These are phyloP conservation scores for Saccharomycopsis guyanensis DNA, from an alignment of 805 yeast genomes.

Conservation along the genomic window DNA sequence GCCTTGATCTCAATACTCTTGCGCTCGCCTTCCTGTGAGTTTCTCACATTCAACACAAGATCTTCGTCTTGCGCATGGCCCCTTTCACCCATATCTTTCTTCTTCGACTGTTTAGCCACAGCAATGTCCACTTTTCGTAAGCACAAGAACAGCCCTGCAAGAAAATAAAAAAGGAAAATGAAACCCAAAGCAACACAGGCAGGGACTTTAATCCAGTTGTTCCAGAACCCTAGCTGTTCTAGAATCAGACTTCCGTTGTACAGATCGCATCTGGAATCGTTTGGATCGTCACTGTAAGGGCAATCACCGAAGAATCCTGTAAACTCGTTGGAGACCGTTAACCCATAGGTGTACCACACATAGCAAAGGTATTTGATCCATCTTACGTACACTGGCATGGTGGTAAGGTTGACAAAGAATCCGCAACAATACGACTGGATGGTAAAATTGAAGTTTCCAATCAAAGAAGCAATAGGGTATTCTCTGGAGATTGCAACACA, in stretches of 20 bases:
- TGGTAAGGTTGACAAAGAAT: conserved; percentile 62
- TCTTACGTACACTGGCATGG: conserved; percentile 77
- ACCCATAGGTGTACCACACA: conserved; percentile 75
- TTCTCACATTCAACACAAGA: background rate
- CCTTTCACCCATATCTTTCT: conserved; percentile 5
- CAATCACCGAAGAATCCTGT: conserved; percentile 56
- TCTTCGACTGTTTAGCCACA: conserved; percentile 33
- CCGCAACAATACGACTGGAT: conserved; percentile 76
- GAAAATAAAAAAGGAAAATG: conserved; percentile 44
- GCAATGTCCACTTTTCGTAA: conserved; percentile 44
- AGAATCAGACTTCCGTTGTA: conserved; percentile 51
- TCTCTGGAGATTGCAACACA: conserved; percentile 51
- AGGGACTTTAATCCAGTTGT: conserved; percentile 61
- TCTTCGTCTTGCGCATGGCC: background rate
- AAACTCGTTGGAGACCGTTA: conserved; percentile 56
- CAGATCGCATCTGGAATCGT: conserved; percentile 34
- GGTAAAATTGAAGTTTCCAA: conserved; percentile 59
- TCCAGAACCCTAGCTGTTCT: conserved; percentile 49
- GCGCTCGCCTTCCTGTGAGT: background rate
- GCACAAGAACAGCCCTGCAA: conserved; percentile 42
- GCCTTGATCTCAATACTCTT: conserved; percentile 10
- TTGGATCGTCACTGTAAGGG: conserved; percentile 28
- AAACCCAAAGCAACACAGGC: conserved; percentile 51
- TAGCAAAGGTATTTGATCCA: conserved; percentile 77
- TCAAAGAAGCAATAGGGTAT: conserved; percentile 51